Evolutionary conservation across 192 early-diverging fungal species (phyloP), one percentile per base, ranked within the genome.

Genomic region (Funneliformis geosporum): DNA sequence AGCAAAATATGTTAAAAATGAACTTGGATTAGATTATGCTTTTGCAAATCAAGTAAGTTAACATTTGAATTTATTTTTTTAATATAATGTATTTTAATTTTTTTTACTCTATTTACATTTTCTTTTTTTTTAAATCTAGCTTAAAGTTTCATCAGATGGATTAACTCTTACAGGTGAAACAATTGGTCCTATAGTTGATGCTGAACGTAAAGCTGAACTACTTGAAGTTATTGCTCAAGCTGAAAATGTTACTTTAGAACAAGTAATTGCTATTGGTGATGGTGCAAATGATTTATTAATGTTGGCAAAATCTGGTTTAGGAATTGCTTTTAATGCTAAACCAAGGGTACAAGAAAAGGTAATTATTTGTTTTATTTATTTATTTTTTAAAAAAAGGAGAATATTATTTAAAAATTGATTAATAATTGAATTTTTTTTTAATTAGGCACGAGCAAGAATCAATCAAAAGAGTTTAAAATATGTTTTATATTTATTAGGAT

Each of bases 301-400:
- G 98, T 83, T 99, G 60, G 93, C 88, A 28, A 95, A 94, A 72
- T 93, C 96, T 65, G 97, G 98, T 60, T 84, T 98, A 8, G 98
- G 98, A 1, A 96, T 99, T 78, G 98, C 98, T 0, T 99, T 96
- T 83, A 98, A 98, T 76, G 98, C 98, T 18, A 99, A 99, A 79
- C 97, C 97, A 18, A 88, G 91, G n/a, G 98, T 99, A 4, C 98
- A 99, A 81, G 87, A 96, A 83, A 87, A 93, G 87, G 90, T 88
- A 79, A 64, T 73, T 25, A 42, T 43, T 23, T 42, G 40, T n/a
- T n/a, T n/a, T n/a, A n/a, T n/a, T n/a, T n/a, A n/a, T n/a, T n/a
- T n/a, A n/a, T n/a, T n/a, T n/a, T n/a, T n/a, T 33, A 33, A 33
- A 33, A 33, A 33, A 33, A 33, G 2, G 2, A 33, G 33, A 33